These are phyloP conservation scores for Alternaria sp. DNA, from an alignment of 2,329 filamentous ascomycete species.

Conservation along the genomic window DNA sequence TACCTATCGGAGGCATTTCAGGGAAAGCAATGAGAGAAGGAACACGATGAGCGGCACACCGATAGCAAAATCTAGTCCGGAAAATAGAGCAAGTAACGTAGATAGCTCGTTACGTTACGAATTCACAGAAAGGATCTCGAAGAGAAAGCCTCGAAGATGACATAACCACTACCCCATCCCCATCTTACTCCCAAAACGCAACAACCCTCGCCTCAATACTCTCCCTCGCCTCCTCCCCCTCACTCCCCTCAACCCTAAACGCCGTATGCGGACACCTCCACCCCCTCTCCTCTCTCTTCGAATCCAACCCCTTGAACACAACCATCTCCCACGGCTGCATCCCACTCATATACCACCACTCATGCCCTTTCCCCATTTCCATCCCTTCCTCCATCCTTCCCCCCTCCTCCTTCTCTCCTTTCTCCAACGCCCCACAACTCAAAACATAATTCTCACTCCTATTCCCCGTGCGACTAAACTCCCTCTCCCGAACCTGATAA, in stretches of 20 bases:
- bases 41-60: neutral
- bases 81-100: neutral
- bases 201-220: constrained; percentile 36
- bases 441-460: constrained; percentile 26
- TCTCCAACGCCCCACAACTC: constrained; percentile 7
- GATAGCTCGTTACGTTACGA: neutral
- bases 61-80: neutral
- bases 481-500: constrained; percentile 20
- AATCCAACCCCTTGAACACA: constrained; percentile 38
- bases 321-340: constrained; percentile 32
- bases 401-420: neutral
- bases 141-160: neutral
- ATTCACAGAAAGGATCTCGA: neutral
- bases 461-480: constrained; percentile 24
- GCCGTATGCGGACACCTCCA: constrained; percentile 38
- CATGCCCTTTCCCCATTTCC: constrained; percentile 19
- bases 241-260: constrained; percentile 22
- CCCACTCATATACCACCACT: constrained; percentile 38
- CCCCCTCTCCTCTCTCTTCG: constrained; percentile 17
- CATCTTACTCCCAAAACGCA: constrained; percentile 22
- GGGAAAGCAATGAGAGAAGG: neutral
- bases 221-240: constrained; percentile 24
- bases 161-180: neutral
- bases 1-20: neutral
- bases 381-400: neutral